phyloP scores from a whole-genome alignment of 495 filamentous ascomycete species.

The Astrothelium macrocarpum region DNA sequence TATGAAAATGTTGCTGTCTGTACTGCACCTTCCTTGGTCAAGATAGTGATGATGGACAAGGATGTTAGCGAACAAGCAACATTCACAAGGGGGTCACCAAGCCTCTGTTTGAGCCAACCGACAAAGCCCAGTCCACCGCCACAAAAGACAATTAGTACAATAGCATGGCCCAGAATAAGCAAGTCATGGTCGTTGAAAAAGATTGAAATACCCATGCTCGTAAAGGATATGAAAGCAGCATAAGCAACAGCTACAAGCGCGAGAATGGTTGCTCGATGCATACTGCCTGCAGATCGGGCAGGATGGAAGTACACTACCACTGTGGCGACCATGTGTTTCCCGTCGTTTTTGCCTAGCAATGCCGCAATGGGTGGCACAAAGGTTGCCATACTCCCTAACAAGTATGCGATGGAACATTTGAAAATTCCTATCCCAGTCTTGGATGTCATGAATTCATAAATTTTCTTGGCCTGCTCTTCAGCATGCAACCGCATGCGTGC shows the following conservation, averaged over 20 bases:
- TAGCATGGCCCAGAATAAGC: conserved; percentile 61
- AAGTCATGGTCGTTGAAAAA: conserved; percentile 60
- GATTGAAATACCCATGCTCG: conserved; percentile 77
- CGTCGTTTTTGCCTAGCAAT: conserved; percentile 75
- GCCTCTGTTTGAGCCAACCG: conserved; percentile 83
- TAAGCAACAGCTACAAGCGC: conserved; percentile 75
- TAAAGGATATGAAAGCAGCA: conserved; percentile 66
- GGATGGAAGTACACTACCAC: conserved; percentile 95
- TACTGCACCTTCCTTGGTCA: conserved; percentile 87
- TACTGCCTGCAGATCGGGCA: conserved; percentile 79
- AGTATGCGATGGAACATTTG: conserved; percentile 89
- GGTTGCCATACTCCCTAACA: conserved; percentile 79
- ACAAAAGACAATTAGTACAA: conserved; percentile 80
- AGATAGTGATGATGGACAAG: conserved; percentile 81
- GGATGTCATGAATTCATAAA: conserved; percentile 39
- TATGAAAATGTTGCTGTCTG: conserved; percentile 70
- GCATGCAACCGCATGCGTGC: neutral
- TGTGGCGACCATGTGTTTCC: conserved; percentile 91
- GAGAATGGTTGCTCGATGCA: conserved; percentile 81
- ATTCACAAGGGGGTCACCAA: conserved; percentile 79
- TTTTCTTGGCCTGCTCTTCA: neutral
- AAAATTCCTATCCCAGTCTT: conserved; percentile 63
- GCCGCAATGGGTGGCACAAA: conserved; percentile 65
- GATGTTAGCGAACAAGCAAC: conserved; percentile 83
- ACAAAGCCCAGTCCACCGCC: conserved; percentile 76